phyloP scores from a whole-genome alignment of 2,329 filamentous ascomycete genomes.

The Paecilomyces sp. region DNA sequence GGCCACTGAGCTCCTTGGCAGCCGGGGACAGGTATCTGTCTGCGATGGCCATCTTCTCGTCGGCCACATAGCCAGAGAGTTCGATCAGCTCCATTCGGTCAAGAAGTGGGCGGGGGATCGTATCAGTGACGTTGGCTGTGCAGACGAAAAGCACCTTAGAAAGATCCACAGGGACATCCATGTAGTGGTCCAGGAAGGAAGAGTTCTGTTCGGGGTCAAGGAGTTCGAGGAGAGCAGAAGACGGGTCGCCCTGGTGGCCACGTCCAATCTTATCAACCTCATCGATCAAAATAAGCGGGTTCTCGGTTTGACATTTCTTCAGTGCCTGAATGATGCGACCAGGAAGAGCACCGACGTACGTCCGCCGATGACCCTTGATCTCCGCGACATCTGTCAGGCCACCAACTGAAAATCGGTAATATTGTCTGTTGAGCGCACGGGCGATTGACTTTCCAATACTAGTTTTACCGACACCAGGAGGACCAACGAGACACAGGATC shows the following conservation, averaged over 20 bases:
- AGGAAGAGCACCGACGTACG: slow-evolving; percentile 90
- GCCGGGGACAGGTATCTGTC: slow-evolving; percentile 86
- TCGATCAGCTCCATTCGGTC: slow-evolving; percentile 98
- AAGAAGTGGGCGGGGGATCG: slow-evolving; percentile 84
- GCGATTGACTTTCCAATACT: slow-evolving; percentile 98
- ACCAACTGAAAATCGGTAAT: slow-evolving; percentile 97
- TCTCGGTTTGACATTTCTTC: slow-evolving; percentile 99
- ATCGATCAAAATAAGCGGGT: slow-evolving; percentile 91
- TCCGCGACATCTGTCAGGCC: slow-evolving; percentile 95
- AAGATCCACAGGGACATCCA: slow-evolving; percentile 94
- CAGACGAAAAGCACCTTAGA: slow-evolving; percentile 98
- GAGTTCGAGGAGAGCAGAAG: slow-evolving; percentile 85
- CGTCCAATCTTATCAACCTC: slow-evolving; percentile 97
- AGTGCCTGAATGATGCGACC: slow-evolving; percentile 96
- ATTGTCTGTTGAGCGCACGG: slow-evolving; percentile 85
- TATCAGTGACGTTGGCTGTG: slow-evolving; percentile 98
- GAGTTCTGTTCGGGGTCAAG: slow-evolving; percentile 96
- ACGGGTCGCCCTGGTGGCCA: slow-evolving; percentile 92
- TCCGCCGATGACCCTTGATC: slow-evolving; percentile 95
- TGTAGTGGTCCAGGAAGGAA: slow-evolving; percentile 96
- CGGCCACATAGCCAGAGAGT: slow-evolving; percentile 89
- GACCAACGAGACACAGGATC: slow-evolving; percentile 94
- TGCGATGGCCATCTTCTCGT: slow-evolving; percentile 98
- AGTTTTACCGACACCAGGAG: slow-evolving; percentile 95
- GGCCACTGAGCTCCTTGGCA: slow-evolving; percentile 86